Conservation (phyloP, 2,329 filamentous ascomycete species). For the Cladosporium sp. region DNA sequence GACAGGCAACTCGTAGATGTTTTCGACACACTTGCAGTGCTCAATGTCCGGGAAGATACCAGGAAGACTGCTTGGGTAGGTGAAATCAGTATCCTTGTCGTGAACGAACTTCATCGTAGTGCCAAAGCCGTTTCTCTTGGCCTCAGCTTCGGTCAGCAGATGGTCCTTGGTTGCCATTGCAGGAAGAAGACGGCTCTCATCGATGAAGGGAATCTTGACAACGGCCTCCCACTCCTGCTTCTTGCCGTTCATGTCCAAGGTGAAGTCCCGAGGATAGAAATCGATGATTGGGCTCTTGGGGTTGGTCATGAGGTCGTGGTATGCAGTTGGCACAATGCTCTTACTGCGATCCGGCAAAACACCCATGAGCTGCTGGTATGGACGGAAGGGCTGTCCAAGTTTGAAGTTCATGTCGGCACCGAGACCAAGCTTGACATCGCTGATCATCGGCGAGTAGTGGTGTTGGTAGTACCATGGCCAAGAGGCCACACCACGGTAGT, state of each 20-base stretch:
- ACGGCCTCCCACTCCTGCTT: constrained; percentile 99
- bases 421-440: constrained; percentile 86
- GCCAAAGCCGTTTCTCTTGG: constrained; percentile 82
- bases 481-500: constrained; percentile 93
- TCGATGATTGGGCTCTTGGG: constrained; percentile 90
- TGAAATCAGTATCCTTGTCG: constrained; percentile 71
- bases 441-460: constrained; percentile 97
- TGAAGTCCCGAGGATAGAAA: constrained; percentile 96
- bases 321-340: constrained; percentile 84
- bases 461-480: constrained; percentile 99
- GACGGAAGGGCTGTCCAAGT: constrained; percentile 90
- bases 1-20: constrained; percentile 90
- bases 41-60: constrained; percentile 88
- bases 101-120: constrained; percentile 93
- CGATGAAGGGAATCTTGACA: constrained; percentile 98
- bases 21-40: constrained; percentile 88
- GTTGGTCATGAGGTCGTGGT: constrained; percentile 91
- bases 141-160: constrained; percentile 74
- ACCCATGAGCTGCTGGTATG: constrained; percentile 97
- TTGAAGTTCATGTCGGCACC: constrained; percentile 87
- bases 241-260: constrained; percentile 98
- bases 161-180: constrained; percentile 87
- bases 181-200: constrained; percentile 78
- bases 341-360: constrained; percentile 97
- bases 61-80: constrained; percentile 82